phyloP scores from a whole-genome alignment of 1,284 basidiomycete species.

The Moniliella sp. region DNA sequence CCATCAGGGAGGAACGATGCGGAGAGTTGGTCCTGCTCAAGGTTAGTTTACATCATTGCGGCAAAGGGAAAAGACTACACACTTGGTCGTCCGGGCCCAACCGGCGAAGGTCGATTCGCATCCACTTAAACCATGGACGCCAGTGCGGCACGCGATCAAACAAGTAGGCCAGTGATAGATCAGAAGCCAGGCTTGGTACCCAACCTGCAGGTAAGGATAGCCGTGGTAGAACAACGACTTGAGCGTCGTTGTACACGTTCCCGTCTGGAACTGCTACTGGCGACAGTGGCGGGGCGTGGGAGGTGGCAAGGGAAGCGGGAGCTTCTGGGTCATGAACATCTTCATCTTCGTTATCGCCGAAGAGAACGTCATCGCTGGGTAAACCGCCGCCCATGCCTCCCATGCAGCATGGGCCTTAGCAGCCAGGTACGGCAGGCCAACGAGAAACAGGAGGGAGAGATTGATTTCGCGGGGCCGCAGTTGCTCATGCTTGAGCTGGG shows the following conservation, averaged over 20 bases:
- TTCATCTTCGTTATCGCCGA: slow-evolving; percentile 32
- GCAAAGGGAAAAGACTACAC: slow-evolving; percentile 3
- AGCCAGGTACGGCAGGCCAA: slow-evolving; percentile 68
- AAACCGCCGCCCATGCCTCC: slow-evolving; percentile 65
- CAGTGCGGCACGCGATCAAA: slow-evolving; percentile 71
- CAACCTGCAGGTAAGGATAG: slow-evolving; percentile 62
- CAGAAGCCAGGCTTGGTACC: slow-evolving; percentile 60
- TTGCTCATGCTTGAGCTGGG: slow-evolving; percentile 5
- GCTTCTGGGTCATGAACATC: too few relatives aligned
- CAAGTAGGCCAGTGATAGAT: slow-evolving; percentile 62
- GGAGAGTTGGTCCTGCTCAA: too few relatives aligned
- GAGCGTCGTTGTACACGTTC: slow-evolving; percentile 1
- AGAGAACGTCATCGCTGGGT: slow-evolving; percentile 32
- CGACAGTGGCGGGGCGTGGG: too few relatives aligned
- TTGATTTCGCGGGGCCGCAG: slow-evolving; percentile 10
- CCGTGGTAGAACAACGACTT: slow-evolving; percentile 42
- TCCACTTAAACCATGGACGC: slow-evolving; percentile 70
- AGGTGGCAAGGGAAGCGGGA: too few relatives aligned
- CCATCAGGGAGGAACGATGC: too few relatives aligned
- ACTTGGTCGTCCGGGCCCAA: slow-evolving; percentile 50
- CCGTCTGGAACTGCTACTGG: too few relatives aligned
- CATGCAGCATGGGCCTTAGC: slow-evolving; percentile 74
- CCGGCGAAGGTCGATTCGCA: slow-evolving; percentile 59
- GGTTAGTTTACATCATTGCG: too few relatives aligned
- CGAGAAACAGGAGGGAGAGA: slow-evolving; percentile 36